Conservation (phyloP, 139 green algal genomes). For the Edaphochlamys debaryana region DNA sequence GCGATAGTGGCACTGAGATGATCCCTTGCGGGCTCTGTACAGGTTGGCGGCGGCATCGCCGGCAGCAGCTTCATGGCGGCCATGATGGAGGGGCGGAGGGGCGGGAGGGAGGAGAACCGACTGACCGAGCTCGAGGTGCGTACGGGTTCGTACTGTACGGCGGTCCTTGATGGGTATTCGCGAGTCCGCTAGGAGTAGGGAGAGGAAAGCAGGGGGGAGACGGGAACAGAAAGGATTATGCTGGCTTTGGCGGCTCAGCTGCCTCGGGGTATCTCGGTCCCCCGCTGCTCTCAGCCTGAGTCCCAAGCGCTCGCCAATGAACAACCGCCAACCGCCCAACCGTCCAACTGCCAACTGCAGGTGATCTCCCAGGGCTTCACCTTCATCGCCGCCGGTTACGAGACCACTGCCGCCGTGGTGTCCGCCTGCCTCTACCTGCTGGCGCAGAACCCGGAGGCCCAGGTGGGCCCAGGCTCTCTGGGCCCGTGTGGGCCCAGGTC, state of each 20-base stretch:
- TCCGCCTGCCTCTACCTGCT: constrained; percentile 44
- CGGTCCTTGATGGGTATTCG: neutral
- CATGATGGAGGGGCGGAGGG: neutral
- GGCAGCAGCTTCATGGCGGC: neutral
- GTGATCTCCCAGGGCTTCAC: constrained; percentile 16
- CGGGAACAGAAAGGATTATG: neutral
- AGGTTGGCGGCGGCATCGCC: neutral
- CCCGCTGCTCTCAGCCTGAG: neutral
- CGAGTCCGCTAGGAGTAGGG: too few species aligned
- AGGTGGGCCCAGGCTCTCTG: neutral
- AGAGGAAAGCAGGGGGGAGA: too few species aligned
- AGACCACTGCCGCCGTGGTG: constrained; percentile 56
- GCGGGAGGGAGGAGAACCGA: neutral
- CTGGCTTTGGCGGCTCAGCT: too few species aligned
- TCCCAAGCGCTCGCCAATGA: too few species aligned
- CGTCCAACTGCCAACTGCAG: neutral
- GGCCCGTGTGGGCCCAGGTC: neutral
- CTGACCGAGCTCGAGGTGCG: neutral
- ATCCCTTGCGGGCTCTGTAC: too few species aligned
- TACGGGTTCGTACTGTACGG: neutral
- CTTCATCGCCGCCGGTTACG: constrained; percentile 25
- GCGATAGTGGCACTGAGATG: too few species aligned
- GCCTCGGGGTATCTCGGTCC: neutral
- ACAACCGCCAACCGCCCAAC: too few species aligned
- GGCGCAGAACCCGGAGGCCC: constrained; percentile 31